These are phyloP conservation scores for Dentipellis sp. DNA, from an alignment of 768 basidiomycete genomes.

Conservation along the genomic window DNA sequence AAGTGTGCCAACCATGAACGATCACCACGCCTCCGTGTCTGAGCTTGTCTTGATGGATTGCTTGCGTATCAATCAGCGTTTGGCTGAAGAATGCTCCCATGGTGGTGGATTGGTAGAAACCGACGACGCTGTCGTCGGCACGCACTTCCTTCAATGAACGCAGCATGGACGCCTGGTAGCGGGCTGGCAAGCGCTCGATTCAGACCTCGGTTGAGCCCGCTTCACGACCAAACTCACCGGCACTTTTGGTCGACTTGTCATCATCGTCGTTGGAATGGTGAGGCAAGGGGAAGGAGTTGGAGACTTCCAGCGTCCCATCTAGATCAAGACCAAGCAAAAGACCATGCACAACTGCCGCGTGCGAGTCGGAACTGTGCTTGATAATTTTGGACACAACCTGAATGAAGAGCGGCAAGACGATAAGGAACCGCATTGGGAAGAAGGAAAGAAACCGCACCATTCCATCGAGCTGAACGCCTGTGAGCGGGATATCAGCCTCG, in stretches of 20 bases:
- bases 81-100: conserved; percentile 83
- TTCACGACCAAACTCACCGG: conserved; percentile 38
- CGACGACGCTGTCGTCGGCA: conserved; percentile 85
- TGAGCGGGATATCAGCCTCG: conserved; percentile 80
- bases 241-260: conserved; percentile 69
- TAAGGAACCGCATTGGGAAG: background rate
- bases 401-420: background rate
- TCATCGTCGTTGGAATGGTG: conserved; percentile 68
- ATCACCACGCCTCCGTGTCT: conserved; percentile 81
- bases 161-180: conserved; percentile 80
- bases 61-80: conserved; percentile 71
- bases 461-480: conserved; percentile 75
- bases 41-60: conserved; percentile 76
- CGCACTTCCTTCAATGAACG: conserved; percentile 86
- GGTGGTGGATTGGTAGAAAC: conserved; percentile 87
- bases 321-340: conserved; percentile 86
- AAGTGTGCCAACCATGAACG: conserved; percentile 57
- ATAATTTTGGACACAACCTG: conserved; percentile 91
- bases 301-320: conserved; percentile 84
- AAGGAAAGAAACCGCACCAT: conserved; percentile 44
- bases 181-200: conserved; percentile 32
- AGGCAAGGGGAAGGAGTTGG: conserved; percentile 83
- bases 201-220: background rate
- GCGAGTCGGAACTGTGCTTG: conserved; percentile 81
- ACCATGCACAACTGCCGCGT: conserved; percentile 69